Percentiles rank a stretch among this genome's conserved stretches.
phyloP scores from a whole-genome alignment of 1,284 basidiomycete genomes.

The Hymenochaete sp. region DNA sequence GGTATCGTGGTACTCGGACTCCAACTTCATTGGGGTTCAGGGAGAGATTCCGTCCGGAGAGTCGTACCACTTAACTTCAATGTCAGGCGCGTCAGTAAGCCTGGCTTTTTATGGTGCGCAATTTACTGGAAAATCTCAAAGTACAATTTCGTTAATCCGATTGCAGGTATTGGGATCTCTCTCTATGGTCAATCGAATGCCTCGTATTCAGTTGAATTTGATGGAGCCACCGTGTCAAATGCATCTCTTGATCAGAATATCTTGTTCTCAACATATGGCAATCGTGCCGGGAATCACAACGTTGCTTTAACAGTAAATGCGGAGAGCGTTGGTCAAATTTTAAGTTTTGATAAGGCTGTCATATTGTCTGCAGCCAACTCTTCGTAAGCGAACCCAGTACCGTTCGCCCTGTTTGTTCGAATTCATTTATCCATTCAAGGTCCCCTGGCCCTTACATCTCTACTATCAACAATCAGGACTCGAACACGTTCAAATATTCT shows the following conservation, averaged over 20 bases:
- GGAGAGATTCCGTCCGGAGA: slow-evolving; percentile 20
- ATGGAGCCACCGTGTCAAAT: slow-evolving; percentile 20
- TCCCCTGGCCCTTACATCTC: too few relatives aligned
- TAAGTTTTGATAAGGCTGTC: slow-evolving; percentile 21
- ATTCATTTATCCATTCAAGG: too few relatives aligned
- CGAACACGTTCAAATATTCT: slow-evolving; percentile 5
- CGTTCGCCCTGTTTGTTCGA: too few relatives aligned
- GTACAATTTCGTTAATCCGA: slow-evolving; percentile 1
- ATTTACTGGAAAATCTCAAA: slow-evolving; percentile 14
- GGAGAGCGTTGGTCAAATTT: slow-evolving; percentile 13
- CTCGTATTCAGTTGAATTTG: slow-evolving; percentile 26
- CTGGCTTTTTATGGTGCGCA: slow-evolving; percentile 26
- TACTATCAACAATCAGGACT: slow-evolving; percentile 10
- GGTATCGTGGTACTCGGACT: slow-evolving; percentile 25
- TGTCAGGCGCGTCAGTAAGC: slow-evolving; percentile 22
- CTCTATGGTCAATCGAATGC: slow-evolving; percentile 26
- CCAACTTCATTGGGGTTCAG: slow-evolving; percentile 19
- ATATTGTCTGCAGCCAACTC: slow-evolving; percentile 17
- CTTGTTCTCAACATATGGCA: slow-evolving; percentile 17
- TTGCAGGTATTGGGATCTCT: slow-evolving; percentile 25
- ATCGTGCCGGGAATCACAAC: slow-evolving; percentile 18
- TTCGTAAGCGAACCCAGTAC: too few relatives aligned
- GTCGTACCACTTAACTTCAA: slow-evolving; percentile 23
- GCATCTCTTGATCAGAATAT: slow-evolving; percentile 10
- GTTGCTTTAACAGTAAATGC: slow-evolving; percentile 22